Evolutionary conservation across 2,329 filamentous ascomycete species (phyloP).

Genomic region (Alternaria dauci): DNA sequence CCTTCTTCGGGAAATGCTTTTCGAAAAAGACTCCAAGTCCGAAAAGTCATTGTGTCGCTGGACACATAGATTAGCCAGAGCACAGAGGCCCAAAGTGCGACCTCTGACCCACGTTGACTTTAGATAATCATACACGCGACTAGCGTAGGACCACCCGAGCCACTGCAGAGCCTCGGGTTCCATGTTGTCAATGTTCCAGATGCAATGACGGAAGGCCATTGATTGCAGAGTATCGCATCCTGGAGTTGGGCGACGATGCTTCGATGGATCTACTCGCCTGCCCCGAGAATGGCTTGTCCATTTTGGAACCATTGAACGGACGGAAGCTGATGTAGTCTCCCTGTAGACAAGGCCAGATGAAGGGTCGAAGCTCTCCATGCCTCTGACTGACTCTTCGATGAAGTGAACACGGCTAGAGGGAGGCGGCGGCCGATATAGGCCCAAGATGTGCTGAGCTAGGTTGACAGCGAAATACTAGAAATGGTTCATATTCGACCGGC

Average conservation of each 20-base stretch:
- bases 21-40: slow-evolving; percentile 28
- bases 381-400: neutral
- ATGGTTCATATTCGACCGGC: neutral
- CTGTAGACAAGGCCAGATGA: slow-evolving; percentile 30
- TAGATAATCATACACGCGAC: slow-evolving; percentile 26
- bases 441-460: neutral
- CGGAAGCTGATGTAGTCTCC: slow-evolving; percentile 18
- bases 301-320: slow-evolving; percentile 28
- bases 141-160: slow-evolving; percentile 31
- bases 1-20: slow-evolving; percentile 29
- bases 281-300: slow-evolving; percentile 29
- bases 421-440: neutral
- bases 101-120: slow-evolving; percentile 21
- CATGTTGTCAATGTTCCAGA: slow-evolving; percentile 28
- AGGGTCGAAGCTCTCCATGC: slow-evolving; percentile 15
- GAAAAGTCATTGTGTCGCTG: slow-evolving; percentile 28
- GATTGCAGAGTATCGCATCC: slow-evolving; percentile 27
- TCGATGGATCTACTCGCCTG: slow-evolving; percentile 18
- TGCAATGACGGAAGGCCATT: slow-evolving; percentile 29
- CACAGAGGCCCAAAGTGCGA: neutral
- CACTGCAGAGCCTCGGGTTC: slow-evolving; percentile 25
- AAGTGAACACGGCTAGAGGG: neutral
- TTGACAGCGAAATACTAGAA: neutral
- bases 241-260: slow-evolving; percentile 15
- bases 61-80: neutral